Evolutionary conservation across 495 filamentous ascomycete species (phyloP).

Genomic region (Beverwykella pulmonaria): DNA sequence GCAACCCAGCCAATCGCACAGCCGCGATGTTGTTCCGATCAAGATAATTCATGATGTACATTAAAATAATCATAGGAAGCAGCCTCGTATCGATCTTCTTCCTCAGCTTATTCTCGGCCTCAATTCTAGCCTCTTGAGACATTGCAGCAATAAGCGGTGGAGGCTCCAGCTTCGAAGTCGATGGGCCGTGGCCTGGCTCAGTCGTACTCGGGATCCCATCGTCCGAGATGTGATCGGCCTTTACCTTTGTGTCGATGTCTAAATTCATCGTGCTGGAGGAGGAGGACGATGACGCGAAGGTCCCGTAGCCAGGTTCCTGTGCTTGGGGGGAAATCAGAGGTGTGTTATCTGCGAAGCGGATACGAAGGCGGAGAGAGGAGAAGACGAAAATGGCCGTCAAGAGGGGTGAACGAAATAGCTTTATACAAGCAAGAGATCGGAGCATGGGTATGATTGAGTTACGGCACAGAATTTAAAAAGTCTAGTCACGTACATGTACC

Average conservation of each 20-base stretch:
- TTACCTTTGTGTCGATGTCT: constrained; percentile 10
- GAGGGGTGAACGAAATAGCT: background rate
- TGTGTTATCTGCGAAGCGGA: too few species aligned
- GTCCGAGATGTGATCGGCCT: constrained; percentile 28
- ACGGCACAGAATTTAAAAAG: background rate
- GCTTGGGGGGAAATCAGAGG: constrained; percentile 10
- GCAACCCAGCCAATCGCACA: constrained; percentile 56
- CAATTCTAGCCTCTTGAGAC: constrained; percentile 12
- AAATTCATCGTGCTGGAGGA: constrained; percentile 5
- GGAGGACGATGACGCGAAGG: constrained; percentile 9
- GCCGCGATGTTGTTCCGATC: constrained; percentile 67
- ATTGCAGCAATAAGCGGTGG: constrained; percentile 32
- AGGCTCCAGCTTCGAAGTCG: constrained; percentile 18
- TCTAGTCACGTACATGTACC: constrained; percentile 13
- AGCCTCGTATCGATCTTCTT: constrained; percentile 67
- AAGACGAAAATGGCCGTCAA: background rate
- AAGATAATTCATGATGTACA: constrained; percentile 83
- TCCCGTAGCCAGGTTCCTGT: constrained; percentile 16
- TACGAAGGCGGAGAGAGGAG: background rate
- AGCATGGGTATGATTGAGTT: constrained; percentile 5
- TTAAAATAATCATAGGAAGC: constrained; percentile 66
- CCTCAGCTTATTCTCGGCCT: constrained; percentile 49
- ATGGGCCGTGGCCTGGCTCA: constrained; percentile 16
- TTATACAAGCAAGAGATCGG: constrained; percentile 1
- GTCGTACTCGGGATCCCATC: constrained; percentile 7